Conservation (phyloP, 176 grass and related monocot species). For the Rhynchospora breviuscula region DNA sequence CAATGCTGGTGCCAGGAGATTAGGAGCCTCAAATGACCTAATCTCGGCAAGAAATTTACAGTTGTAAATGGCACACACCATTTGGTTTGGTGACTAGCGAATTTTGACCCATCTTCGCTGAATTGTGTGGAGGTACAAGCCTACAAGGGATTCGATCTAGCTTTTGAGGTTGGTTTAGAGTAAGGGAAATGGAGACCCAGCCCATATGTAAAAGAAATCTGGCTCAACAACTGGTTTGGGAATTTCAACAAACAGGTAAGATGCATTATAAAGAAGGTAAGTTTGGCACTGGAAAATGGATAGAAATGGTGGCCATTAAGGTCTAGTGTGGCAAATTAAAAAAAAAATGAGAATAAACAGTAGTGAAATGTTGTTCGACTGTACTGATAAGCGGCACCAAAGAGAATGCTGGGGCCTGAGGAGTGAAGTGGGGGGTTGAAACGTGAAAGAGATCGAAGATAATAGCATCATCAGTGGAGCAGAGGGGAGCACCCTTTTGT, state of each 20-base stretch:
- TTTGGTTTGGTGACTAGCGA: slow-evolving; percentile 48
- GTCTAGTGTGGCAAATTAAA: background rate
- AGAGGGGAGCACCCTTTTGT: too few species aligned
- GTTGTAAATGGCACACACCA: slow-evolving; percentile 51
- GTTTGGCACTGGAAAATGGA: background rate
- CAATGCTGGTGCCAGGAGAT: slow-evolving; percentile 50
- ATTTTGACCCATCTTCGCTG: slow-evolving; percentile 53
- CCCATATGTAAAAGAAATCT: slow-evolving; percentile 73
- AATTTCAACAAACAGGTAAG: slow-evolving; percentile 26
- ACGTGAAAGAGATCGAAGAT: too few species aligned
- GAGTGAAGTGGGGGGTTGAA: too few species aligned
- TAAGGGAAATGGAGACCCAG: slow-evolving; percentile 65
- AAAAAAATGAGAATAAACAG: background rate
- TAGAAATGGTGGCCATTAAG: background rate
- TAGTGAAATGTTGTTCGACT: too few species aligned
- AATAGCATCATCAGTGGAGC: too few species aligned
- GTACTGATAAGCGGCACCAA: too few species aligned
- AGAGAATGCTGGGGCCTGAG: too few species aligned
- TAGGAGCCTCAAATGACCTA: slow-evolving; percentile 61
- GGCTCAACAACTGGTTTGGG: slow-evolving; percentile 58
- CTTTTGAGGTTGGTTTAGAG: slow-evolving; percentile 43
- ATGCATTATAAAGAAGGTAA: background rate
- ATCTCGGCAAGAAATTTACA: slow-evolving; percentile 40
- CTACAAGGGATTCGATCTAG: slow-evolving; percentile 36
- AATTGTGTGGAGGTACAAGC: slow-evolving; percentile 46